A percentile compares a stretch with the other conserved stretches of the same genome.
Evolutionary conservation across 2,329 filamentous ascomycete species (phyloP).

Genomic region (Penicillium nordicum): DNA sequence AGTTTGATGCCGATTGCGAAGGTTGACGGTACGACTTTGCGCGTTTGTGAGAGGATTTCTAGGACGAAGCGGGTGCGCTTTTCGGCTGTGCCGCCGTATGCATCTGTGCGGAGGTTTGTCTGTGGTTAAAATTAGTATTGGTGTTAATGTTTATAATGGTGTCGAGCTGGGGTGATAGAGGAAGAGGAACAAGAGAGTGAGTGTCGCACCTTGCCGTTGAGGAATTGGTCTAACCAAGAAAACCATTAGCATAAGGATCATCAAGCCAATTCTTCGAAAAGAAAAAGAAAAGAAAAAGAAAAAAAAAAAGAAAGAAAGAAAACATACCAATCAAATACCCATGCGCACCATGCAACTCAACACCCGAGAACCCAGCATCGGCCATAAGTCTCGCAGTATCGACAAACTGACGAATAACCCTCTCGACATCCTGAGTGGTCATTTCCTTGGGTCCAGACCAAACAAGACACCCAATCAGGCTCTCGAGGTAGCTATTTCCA

Average conservation of each 20-base stretch:
- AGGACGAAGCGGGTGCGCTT: slow-evolving; percentile 48
- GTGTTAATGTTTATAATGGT: not conserved
- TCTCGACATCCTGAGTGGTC: slow-evolving; percentile 52
- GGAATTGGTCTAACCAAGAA: slow-evolving; percentile 33
- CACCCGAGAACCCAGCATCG: slow-evolving; percentile 52
- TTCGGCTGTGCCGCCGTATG: slow-evolving; percentile 47
- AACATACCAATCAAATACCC: slow-evolving; percentile 49
- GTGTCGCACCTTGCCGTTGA: slow-evolving; percentile 34
- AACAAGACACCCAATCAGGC: slow-evolving; percentile 24
- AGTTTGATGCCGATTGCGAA: slow-evolving; percentile 51
- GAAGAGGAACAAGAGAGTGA: no score
- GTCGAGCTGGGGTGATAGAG: not conserved
- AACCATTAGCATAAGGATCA: not conserved
- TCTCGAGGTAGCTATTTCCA: slow-evolving; percentile 39
- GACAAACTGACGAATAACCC: slow-evolving; percentile 53
- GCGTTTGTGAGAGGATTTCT: slow-evolving; percentile 44
- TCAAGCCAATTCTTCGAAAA: no score
- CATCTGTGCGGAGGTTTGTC: slow-evolving; percentile 48
- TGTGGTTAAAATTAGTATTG: slow-evolving; percentile 15
- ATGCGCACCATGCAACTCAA: slow-evolving; percentile 54
- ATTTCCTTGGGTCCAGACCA: slow-evolving; percentile 57
- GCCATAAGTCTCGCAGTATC: slow-evolving; percentile 50
- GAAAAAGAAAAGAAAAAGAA: slow-evolving; percentile 15
- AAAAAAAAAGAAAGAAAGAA: slow-evolving; percentile 6
- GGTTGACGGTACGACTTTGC: slow-evolving; percentile 39